A percentile compares a stretch with the other conserved stretches of the same genome.
Evolutionary conservation across 306 rosid genomes (phyloP).

Genomic region (Castanea sativa): DNA sequence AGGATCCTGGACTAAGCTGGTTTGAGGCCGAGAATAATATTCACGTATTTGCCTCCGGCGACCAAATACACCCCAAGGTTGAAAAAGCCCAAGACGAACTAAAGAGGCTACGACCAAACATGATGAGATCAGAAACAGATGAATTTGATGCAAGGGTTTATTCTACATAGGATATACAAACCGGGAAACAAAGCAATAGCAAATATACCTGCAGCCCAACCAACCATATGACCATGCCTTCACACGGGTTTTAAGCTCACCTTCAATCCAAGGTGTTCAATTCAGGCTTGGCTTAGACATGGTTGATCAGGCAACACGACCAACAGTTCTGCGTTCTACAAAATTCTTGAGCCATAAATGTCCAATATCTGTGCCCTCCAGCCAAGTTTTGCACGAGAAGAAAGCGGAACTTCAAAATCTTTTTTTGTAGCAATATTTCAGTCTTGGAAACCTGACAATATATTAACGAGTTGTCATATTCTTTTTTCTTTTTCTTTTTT

Average conservation of each 20-base stretch:
- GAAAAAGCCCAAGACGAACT: conserved; percentile 53
- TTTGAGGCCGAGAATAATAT: conserved; percentile 58
- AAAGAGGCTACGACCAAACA: conserved; percentile 53
- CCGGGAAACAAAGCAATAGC: background rate
- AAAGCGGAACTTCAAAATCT: no score
- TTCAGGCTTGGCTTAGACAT: no score
- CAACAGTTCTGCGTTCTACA: no score
- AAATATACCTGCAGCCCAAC: background rate
- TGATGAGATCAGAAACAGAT: conserved; percentile 40
- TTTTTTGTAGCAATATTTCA: no score
- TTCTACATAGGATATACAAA: conserved; percentile 12
- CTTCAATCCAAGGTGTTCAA: no score
- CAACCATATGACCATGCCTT: background rate
- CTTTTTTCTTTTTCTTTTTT: no score
- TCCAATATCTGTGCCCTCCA: no score
- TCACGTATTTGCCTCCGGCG: conserved; percentile 63
- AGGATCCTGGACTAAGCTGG: conserved; percentile 82
- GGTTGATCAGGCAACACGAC: no score
- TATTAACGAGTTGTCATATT: no score
- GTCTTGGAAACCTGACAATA: no score
- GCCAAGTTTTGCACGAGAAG: no score
- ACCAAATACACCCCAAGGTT: conserved; percentile 47
- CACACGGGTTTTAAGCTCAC: background rate
- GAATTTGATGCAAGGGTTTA: conserved; percentile 26
- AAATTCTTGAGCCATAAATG: no score